Base-by-base conservation (phyloP, 2,329 filamentous ascomycete species). In the Dactylellina cionopaga region DNA sequence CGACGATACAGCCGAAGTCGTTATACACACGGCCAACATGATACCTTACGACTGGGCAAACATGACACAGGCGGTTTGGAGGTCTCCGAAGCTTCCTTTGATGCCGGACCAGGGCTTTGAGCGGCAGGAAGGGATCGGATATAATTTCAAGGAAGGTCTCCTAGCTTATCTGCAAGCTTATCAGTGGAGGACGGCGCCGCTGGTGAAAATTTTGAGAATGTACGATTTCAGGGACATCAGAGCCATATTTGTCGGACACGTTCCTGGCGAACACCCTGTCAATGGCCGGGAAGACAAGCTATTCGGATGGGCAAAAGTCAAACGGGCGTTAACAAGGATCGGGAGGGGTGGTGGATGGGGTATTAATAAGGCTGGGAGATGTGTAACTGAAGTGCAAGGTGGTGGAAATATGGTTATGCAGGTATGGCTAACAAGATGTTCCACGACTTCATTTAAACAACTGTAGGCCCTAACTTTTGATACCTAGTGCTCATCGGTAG, bases 21-120 rank as follows among this genome's bases (percentile, higher is more conserved):
- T 96, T 63, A 92, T 96, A 27, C 91, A 96, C 76, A 96, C 92
- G 0, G 92, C 92, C 15, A 96, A 96, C 76, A 92, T 96, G 89
- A 94, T 96, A n/a, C 78, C 84, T 2, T 88, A 89, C 62, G 92
- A 96, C 79, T 96, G 92, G 92, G 85, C 84, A 1, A 95, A 95
- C 76, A 91, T 96, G 90, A 90, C 89, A 0, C 92, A 96, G 79
- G 92, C 87, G 0, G 86, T 91, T 3, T 96, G 92, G 92, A 83
- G 82, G 52, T 94, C 91, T 0, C 91, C 91, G 0, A 78, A 86
- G 1, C 85, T 96, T 0, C 88, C 90, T 1, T 19, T 4, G n/a
- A 31, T 35, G 17, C 24, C 3, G 6, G 54, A 54, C 39, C 72
- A 25, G 4, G 17, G 44, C 24, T 5, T 37, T 49, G 6, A 31